phyloP scores from a whole-genome alignment of 495 filamentous ascomycete species.

The Penicillium crystallinum region DNA sequence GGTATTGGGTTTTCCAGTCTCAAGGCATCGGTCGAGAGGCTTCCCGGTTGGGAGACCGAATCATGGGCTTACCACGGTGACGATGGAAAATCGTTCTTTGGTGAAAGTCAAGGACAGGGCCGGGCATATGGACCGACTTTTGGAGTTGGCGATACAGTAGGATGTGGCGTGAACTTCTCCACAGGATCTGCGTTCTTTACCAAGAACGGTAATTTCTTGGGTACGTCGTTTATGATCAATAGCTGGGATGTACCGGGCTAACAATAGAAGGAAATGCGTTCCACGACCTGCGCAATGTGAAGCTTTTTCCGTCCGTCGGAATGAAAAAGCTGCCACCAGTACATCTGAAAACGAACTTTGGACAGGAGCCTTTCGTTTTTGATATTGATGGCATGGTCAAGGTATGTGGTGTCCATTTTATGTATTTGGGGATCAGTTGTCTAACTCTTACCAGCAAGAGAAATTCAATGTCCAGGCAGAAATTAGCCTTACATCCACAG shows the following conservation, averaged over 20 bases:
- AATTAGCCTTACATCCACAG: slow-evolving; percentile 47
- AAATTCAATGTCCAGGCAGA: slow-evolving; percentile 53
- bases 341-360: slow-evolving; percentile 85
- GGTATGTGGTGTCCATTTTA: slow-evolving; percentile 37
- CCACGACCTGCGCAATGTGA: slow-evolving; percentile 62
- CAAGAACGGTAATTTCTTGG: slow-evolving; percentile 77
- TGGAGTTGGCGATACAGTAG: slow-evolving; percentile 71
- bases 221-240: slow-evolving; percentile 41
- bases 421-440: background rate
- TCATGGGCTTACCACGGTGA: slow-evolving; percentile 98
- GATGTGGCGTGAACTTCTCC: slow-evolving; percentile 91
- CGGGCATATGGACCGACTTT: slow-evolving; percentile 74
- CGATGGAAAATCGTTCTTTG: slow-evolving; percentile 82
- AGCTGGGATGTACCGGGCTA: background rate
- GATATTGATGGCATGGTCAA: slow-evolving; percentile 86
- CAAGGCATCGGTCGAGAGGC: slow-evolving; percentile 68
- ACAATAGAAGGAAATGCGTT: slow-evolving; percentile 66
- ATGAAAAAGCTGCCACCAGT: slow-evolving; percentile 81
- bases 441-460: slow-evolving; percentile 49
- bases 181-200: slow-evolving; percentile 89
- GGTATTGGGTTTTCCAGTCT: slow-evolving; percentile 80
- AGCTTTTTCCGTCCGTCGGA: slow-evolving; percentile 82
- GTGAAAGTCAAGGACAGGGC: slow-evolving; percentile 58
- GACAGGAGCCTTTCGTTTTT: slow-evolving; percentile 81
- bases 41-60: slow-evolving; percentile 92